Conservation (phyloP, 2,329 filamentous ascomycete species). For the Helicocarpus griseus region DNA sequence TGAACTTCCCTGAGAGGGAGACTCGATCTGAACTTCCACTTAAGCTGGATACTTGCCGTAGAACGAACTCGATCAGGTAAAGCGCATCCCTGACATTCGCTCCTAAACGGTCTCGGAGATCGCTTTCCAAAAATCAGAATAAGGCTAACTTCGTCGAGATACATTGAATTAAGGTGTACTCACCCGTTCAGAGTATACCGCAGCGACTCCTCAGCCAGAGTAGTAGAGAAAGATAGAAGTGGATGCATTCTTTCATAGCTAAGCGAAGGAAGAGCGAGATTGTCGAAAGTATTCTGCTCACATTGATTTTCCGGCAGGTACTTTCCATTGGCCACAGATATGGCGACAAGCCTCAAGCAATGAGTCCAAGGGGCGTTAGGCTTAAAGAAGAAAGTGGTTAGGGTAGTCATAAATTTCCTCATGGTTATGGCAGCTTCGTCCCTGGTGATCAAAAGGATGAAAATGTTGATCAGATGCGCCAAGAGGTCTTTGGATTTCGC, state of each 20-base stretch:
- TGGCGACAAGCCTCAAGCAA: slow-evolving; percentile 27
- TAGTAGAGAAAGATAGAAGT: slow-evolving; percentile 30
- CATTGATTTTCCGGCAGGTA: slow-evolving; percentile 27
- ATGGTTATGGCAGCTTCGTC: slow-evolving; percentile 32
- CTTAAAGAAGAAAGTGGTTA: slow-evolving; percentile 36
- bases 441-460: slow-evolving; percentile 30
- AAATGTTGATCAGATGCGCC: slow-evolving; percentile 33
- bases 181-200: slow-evolving; percentile 9
- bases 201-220: slow-evolving; percentile 32
- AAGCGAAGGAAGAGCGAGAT: slow-evolving; percentile 27
- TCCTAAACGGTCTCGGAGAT: slow-evolving; percentile 17
- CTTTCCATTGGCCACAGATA: slow-evolving; percentile 29
- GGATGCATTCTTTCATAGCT: slow-evolving; percentile 26
- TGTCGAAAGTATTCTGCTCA: slow-evolving; percentile 21
- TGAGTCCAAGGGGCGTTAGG: slow-evolving; percentile 29
- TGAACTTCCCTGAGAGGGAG: slow-evolving; percentile 7
- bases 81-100: slow-evolving; percentile 30
- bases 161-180: slow-evolving; percentile 4
- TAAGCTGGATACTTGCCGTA: slow-evolving; percentile 22
- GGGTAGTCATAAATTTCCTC: slow-evolving; percentile 37
- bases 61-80: slow-evolving; percentile 26
- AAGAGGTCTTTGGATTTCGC: slow-evolving; percentile 27
- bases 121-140: not conserved
- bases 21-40: slow-evolving; percentile 13
- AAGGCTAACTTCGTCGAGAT: not conserved